Evolutionary conservation across 2,329 filamentous ascomycete genomes (phyloP).

Genomic region (Phyllosticta citribraziliensis): DNA sequence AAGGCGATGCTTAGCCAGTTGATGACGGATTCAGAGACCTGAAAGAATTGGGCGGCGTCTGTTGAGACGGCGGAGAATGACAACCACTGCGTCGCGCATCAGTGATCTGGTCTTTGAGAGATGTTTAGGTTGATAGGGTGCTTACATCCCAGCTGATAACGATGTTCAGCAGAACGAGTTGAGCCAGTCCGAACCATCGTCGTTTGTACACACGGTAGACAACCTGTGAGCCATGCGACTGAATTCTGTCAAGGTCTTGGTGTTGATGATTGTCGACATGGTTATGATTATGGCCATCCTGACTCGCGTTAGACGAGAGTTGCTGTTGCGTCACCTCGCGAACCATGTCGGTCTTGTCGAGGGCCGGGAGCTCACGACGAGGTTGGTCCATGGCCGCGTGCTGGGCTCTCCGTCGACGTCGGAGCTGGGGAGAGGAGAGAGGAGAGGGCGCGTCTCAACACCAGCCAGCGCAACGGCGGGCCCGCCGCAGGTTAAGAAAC

Average conservation of each 20-base stretch:
- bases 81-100: conserved; percentile 58
- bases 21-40: conserved; percentile 62
- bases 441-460: neutral
- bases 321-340: neutral
- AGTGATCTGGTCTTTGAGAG: neutral
- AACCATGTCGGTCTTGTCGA: neutral
- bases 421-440: neutral
- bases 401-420: neutral
- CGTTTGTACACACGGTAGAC: conserved; percentile 59
- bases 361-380: neutral
- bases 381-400: neutral
- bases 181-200: conserved; percentile 77
- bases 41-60: conserved; percentile 65
- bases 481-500: neutral
- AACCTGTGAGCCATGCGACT: neutral
- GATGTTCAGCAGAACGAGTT: conserved; percentile 81
- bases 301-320: neutral
- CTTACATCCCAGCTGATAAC: conserved; percentile 92
- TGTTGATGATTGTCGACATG: neutral
- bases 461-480: no score
- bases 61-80: conserved; percentile 78
- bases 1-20: conserved; percentile 92
- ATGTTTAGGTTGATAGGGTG: conserved; percentile 18
- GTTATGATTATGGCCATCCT: neutral
- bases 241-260: neutral